Conservation (phyloP, 768 basidiomycete species). For the Tulasnella sp. region DNA sequence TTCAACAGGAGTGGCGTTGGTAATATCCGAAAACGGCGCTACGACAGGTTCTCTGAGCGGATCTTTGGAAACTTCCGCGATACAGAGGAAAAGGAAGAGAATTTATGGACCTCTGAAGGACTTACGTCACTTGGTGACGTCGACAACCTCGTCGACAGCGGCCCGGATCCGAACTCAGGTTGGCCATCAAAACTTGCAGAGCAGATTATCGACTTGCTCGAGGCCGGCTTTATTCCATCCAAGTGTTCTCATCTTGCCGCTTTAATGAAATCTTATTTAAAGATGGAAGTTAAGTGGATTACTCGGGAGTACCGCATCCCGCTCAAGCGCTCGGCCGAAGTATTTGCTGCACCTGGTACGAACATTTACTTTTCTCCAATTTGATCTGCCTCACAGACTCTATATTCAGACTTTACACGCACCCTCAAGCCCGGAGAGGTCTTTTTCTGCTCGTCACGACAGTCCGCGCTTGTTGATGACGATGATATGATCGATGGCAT, state of each 20-base stretch:
- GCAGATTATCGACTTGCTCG: conserved; percentile 52
- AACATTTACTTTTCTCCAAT: background rate
- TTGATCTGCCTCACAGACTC: background rate
- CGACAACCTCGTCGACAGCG: background rate
- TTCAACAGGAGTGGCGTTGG: background rate
- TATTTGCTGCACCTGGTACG: conserved; percentile 66
- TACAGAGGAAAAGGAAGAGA: background rate
- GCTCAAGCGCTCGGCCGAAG: conserved; percentile 51
- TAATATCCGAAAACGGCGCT: background rate
- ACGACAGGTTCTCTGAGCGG: background rate
- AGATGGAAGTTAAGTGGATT: conserved; percentile 50
- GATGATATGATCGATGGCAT: background rate
- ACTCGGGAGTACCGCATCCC: conserved; percentile 55
- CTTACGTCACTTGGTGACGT: background rate
- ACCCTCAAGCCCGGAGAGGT: conserved; percentile 61
- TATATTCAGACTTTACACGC: conserved; percentile 55
- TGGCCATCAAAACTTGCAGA: conserved; percentile 46
- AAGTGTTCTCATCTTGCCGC: conserved; percentile 36
- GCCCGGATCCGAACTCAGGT: background rate
- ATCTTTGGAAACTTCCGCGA: background rate
- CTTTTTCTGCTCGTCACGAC: conserved; percentile 49
- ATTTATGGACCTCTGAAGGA: background rate
- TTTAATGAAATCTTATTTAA: conserved; percentile 29
- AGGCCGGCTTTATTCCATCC: conserved; percentile 61
- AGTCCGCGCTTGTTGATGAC: background rate